Evolutionary conservation across 495 filamentous ascomycete genomes (phyloP).

Genomic region (Xylaria nigripes): DNA sequence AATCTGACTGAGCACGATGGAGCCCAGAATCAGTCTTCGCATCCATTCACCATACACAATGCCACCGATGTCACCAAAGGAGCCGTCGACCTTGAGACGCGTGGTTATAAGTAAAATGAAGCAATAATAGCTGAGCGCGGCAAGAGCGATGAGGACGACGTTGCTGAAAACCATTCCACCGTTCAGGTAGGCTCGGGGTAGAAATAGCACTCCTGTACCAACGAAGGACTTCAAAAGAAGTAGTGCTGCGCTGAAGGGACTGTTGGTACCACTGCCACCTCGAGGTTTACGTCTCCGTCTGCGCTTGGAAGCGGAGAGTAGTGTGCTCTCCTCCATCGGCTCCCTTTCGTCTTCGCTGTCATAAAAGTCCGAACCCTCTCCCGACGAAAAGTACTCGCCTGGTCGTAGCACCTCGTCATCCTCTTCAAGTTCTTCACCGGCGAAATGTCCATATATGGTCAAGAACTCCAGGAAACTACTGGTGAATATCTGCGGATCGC

Average conservation of each 20-base stretch:
- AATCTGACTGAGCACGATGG: slow-evolving; percentile 88
- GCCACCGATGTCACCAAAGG: slow-evolving; percentile 94
- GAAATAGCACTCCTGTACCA: slow-evolving; percentile 92
- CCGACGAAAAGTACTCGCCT: slow-evolving; percentile 77
- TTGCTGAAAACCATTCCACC: slow-evolving; percentile 97
- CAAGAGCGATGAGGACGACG: slow-evolving; percentile 74
- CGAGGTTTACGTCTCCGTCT: slow-evolving; percentile 65
- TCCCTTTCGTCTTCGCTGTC: slow-evolving; percentile 57
- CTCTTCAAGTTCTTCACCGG: slow-evolving; percentile 90
- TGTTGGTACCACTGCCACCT: slow-evolving; percentile 61
- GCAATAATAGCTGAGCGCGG: slow-evolving; percentile 84
- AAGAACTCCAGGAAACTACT: slow-evolving; percentile 92
- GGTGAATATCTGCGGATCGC: slow-evolving; percentile 62
- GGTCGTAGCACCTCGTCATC: slow-evolving; percentile 81
- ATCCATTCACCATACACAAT: slow-evolving; percentile 86
- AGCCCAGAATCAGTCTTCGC: slow-evolving; percentile 75
- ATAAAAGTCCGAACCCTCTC: slow-evolving; percentile 46
- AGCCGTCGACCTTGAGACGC: slow-evolving; percentile 72
- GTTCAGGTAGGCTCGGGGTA: slow-evolving; percentile 86
- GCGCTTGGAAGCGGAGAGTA: slow-evolving; percentile 64
- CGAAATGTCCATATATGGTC: slow-evolving; percentile 92
- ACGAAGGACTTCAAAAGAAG: slow-evolving; percentile 94
- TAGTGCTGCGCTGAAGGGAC: slow-evolving; percentile 63
- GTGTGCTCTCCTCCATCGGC: slow-evolving; percentile 70
- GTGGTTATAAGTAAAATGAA: slow-evolving; percentile 89